These are phyloP conservation scores for Taphrina pruni DNA, from an alignment of 1,139 yeast genomes.

Conservation along the genomic window DNA sequence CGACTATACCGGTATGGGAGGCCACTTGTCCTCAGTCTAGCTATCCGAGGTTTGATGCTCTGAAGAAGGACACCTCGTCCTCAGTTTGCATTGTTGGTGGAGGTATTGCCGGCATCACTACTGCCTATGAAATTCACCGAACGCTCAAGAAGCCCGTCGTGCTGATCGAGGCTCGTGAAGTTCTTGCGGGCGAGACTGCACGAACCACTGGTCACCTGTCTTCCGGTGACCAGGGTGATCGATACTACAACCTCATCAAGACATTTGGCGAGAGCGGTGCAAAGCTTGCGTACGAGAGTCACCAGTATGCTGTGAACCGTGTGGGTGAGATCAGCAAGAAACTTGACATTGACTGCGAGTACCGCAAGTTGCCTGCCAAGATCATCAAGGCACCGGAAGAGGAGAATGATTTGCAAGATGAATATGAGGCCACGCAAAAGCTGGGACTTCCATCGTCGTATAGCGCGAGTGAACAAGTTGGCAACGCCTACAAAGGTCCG, in stretches of 20 bases:
- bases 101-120: conserved; percentile 36
- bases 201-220: conserved; percentile 35
- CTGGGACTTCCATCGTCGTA: conserved; percentile 16
- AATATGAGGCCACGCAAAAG: conserved; percentile 25
- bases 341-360: conserved; percentile 30
- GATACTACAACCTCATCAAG: conserved; percentile 31
- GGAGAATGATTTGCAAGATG: conserved; percentile 27
- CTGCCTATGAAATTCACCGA: conserved; percentile 19
- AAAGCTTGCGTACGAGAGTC: conserved; percentile 21
- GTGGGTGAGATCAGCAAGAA: conserved; percentile 21
- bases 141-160: conserved; percentile 6
- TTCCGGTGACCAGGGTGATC: conserved; percentile 31
- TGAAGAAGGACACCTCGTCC: conserved; percentile 17
- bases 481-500: conserved; percentile 20
- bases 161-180: conserved; percentile 33
- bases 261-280: conserved; percentile 30
- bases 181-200: conserved; percentile 30
- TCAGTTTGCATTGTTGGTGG: conserved; percentile 23
- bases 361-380: conserved; percentile 27
- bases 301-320: conserved; percentile 28
- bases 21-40: conserved; percentile 17
- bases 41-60: conserved; percentile 7
- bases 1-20: conserved; percentile 29
- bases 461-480: conserved; percentile 13
- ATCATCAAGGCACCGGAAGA: conserved; percentile 28